phyloP scores from a whole-genome alignment of 805 yeast species.

The Metschnikowia henanensis region DNA sequence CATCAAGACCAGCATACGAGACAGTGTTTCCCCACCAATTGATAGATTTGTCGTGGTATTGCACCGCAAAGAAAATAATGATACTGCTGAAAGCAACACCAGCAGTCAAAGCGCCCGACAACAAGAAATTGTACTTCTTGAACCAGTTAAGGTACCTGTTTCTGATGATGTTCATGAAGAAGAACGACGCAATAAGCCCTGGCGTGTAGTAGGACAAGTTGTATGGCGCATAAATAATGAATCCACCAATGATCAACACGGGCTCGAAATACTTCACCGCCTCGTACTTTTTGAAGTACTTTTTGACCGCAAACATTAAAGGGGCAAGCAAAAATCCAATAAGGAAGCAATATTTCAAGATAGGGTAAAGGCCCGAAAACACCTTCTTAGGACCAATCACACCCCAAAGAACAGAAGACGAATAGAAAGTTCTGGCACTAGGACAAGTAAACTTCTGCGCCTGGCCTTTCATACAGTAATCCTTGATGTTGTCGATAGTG shows the following conservation, averaged over 20 bases:
- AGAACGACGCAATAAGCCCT: constrained; percentile 27
- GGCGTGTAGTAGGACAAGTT: constrained; percentile 31
- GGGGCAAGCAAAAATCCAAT: constrained; percentile 31
- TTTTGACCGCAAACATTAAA: constrained; percentile 24
- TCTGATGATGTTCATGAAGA: constrained; percentile 31
- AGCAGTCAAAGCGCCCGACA: constrained; percentile 30
- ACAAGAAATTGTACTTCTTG: constrained; percentile 36
- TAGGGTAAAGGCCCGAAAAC: constrained; percentile 33
- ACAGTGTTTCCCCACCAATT: constrained; percentile 29
- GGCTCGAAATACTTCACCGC: constrained; percentile 33
- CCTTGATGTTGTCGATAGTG: constrained; percentile 5
- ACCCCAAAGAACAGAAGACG: constrained; percentile 66
- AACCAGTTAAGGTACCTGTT: constrained; percentile 32
- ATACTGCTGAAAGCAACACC: constrained; percentile 37
- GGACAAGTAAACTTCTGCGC: constrained; percentile 6
- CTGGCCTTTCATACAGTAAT: constrained; percentile 1
- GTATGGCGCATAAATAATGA: constrained; percentile 33
- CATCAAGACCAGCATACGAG: constrained; percentile 35
- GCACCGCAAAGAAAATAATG: constrained; percentile 39
- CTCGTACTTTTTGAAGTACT: constrained; percentile 20
- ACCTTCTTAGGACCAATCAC: constrained; percentile 50
- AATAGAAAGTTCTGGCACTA: constrained; percentile 37
- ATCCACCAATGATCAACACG: constrained; percentile 33
- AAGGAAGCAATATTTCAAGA: constrained; percentile 34
- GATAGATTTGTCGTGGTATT: constrained; percentile 29